Base-by-base conservation (phyloP, 208 protist species). In the Naegleria lovaniensis region DNA sequence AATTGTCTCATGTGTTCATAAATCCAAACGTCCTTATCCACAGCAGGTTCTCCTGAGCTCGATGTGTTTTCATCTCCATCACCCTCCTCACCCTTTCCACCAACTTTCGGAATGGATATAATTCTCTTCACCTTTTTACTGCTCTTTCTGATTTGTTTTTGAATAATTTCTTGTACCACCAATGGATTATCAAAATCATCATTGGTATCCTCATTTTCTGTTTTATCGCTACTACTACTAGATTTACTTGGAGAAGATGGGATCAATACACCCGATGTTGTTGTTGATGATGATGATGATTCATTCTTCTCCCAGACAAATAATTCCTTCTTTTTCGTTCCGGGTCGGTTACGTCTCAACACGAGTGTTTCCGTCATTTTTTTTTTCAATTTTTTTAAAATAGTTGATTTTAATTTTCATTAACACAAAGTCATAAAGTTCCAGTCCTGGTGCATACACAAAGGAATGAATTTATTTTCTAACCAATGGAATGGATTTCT, bases 1-100 rank as follows among this genome's bases (percentile, higher is more conserved):
- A 89, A 89, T 67, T 89, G 41, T 89, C 85, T 89, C 41, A 89
- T 67, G 25, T 89, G 41, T 67, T 89, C 85, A 89, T 89, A 89
- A 25, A 89, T 89, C 85, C 85, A 89, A 33, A 39, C 85, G 2
- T 85, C 25, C n/a, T 79, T 79, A 36, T 85, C 79, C 38, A 85
- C 13, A 16, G 13, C 22, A 11, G 22, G 36, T 39, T 83, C 22
- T 48, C 43, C 43, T 76, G 16, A 76, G n/a, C 22, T 38, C 0
- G 22, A 11, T 11, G 22, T 38, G 15, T 36, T 39, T 85, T 85
- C 9, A 43, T 85, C 7, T 55, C 43, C 7, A 6, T 48, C n/a
- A 58, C n/a, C 22, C 41, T 38, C n/a, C 0, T 79, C 29, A 79
- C n/a, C 11, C 25, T 19, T 13, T 4, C 36, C 59, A 19, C 13